A percentile compares a stretch with the other conserved stretches of the same genome.
Conservation (phyloP, 805 yeast species). For the Candida silvicultrix region DNA sequence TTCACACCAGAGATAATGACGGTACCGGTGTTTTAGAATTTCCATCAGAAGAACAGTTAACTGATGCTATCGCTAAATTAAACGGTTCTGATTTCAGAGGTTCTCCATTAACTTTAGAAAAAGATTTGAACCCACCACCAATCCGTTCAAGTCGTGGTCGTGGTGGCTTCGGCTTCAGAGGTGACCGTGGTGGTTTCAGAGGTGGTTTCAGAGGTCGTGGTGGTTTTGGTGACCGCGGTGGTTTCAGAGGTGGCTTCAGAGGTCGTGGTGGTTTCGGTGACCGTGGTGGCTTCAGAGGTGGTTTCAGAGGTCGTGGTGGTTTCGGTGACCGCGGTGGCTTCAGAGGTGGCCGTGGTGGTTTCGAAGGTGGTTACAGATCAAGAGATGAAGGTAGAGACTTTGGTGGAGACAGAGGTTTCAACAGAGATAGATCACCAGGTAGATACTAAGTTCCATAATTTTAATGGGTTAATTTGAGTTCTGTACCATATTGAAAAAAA, state of each 20-base stretch:
- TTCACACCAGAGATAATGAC: slow-evolving; percentile 37
- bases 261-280: slow-evolving; percentile 10
- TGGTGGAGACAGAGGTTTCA: slow-evolving; percentile 35
- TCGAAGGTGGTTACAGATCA: slow-evolving; percentile 34
- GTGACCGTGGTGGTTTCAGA: slow-evolving; percentile 32
- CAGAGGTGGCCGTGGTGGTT: slow-evolving; percentile 16
- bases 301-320: slow-evolving; percentile 33
- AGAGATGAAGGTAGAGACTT: slow-evolving; percentile 25
- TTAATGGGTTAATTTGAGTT: neutral
- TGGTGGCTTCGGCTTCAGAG: slow-evolving; percentile 33
- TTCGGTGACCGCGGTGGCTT: slow-evolving; percentile 18
- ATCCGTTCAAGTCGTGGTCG: slow-evolving; percentile 39
- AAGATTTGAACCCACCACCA: slow-evolving; percentile 56
- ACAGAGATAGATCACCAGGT: slow-evolving; percentile 72
- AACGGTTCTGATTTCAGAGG: slow-evolving; percentile 72
- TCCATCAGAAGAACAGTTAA: slow-evolving; percentile 66
- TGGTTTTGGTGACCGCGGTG: slow-evolving; percentile 40
- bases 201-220: slow-evolving; percentile 35
- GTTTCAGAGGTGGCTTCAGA: slow-evolving; percentile 33
- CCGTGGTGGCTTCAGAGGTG: slow-evolving; percentile 27
- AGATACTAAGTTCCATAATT: slow-evolving; percentile 49
- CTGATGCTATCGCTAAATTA: slow-evolving; percentile 64
- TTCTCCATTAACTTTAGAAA: slow-evolving; percentile 63
- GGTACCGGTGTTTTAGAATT: slow-evolving; percentile 42
- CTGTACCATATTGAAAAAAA: neutral